Conservation (phyloP, 2,329 filamentous ascomycete genomes). For the Arachnopeziza araneosa region DNA sequence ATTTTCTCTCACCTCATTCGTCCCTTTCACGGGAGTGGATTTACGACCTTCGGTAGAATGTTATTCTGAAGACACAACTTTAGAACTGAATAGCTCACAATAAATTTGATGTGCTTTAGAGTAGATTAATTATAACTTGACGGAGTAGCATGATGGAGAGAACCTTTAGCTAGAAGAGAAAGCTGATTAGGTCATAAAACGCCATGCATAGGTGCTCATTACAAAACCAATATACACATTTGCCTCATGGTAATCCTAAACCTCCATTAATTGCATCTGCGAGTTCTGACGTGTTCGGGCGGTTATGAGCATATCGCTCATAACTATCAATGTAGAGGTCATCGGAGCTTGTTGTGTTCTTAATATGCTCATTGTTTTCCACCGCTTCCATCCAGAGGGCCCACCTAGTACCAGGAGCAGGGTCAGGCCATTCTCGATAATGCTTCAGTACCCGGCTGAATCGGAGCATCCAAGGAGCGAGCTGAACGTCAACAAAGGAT, state of each 20-base stretch:
- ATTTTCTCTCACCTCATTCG: too few species aligned
- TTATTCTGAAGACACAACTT: too few species aligned
- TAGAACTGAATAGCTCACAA: too few species aligned
- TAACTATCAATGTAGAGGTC: slow-evolving; percentile 65
- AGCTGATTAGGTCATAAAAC: not conserved
- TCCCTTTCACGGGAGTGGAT: too few species aligned
- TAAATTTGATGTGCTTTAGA: too few species aligned
- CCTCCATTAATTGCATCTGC: slow-evolving; percentile 56
- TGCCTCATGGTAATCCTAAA: slow-evolving; percentile 26
- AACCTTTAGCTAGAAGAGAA: not conserved
- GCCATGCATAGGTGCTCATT: not conserved
- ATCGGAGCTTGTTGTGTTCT: slow-evolving; percentile 34
- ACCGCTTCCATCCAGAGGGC: slow-evolving; percentile 34
- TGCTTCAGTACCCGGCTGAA: slow-evolving; percentile 33
- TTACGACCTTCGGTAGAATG: too few species aligned
- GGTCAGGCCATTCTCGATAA: slow-evolving; percentile 35
- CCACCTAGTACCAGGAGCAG: slow-evolving; percentile 32
- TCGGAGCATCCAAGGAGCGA: slow-evolving; percentile 37
- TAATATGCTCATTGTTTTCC: slow-evolving; percentile 33
- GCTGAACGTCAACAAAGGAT: slow-evolving; percentile 34
- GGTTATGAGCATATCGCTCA: slow-evolving; percentile 60
- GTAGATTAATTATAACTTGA: too few species aligned
- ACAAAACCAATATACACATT: not conserved
- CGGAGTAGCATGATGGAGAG: too few species aligned
- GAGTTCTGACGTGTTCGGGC: slow-evolving; percentile 51